These are phyloP conservation scores for Pulveroboletus sp. DNA, from an alignment of 768 basidiomycete genomes.

Conservation along the genomic window DNA sequence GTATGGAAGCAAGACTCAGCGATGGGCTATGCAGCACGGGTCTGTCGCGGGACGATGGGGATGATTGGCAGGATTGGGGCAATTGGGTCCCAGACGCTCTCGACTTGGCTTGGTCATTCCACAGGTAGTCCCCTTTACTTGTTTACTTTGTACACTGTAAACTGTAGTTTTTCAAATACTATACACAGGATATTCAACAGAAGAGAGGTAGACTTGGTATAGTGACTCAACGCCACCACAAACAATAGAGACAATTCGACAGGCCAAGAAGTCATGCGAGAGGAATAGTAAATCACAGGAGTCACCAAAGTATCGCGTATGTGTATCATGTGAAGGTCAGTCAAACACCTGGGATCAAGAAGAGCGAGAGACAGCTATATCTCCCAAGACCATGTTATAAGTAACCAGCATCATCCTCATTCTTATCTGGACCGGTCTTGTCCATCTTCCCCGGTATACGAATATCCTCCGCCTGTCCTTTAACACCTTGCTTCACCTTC, in stretches of 20 bases:
- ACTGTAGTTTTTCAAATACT: not conserved
- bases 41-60: not conserved
- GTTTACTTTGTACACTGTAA: not conserved
- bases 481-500: conserved; percentile 37
- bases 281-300: not conserved
- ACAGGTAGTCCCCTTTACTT: not conserved
- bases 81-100: not conserved
- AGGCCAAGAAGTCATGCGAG: not conserved
- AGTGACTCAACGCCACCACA: conserved; percentile 15
- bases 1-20: conserved; percentile 40
- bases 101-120: not conserved
- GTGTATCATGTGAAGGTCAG: not conserved
- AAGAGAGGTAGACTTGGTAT: conserved; percentile 1
- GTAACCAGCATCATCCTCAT: conserved; percentile 25
- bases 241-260: not conserved
- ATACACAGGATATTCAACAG: not conserved
- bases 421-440: conserved; percentile 34
- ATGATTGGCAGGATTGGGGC: not conserved
- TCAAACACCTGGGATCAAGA: not conserved
- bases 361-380: not conserved
- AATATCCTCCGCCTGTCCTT: conserved; percentile 17
- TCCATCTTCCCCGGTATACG: conserved; percentile 35
- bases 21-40: conserved; percentile 17
- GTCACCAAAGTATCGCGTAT: not conserved
- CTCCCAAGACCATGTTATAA: conserved; percentile 16